Conservation (phyloP, 1,139 yeast species). For the Pneumocystis jirovecii region DNA sequence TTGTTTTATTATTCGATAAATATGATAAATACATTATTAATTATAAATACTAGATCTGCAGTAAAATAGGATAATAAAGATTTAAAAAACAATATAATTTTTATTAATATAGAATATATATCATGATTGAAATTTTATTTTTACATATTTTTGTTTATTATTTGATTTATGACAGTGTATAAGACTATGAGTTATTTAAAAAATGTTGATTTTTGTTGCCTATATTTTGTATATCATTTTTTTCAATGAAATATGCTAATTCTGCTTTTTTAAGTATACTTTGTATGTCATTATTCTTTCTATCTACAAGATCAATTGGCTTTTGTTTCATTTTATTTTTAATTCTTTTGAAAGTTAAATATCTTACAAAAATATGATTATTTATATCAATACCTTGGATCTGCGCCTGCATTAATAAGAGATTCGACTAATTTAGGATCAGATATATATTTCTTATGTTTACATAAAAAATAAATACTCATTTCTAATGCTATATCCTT, state of each 20-base stretch:
- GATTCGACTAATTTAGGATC: slow-evolving; percentile 34
- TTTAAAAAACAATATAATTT: not conserved
- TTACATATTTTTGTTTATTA: not conserved
- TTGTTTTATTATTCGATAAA: not conserved
- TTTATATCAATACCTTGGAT: slow-evolving; percentile 32
- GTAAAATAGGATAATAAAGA: too few species aligned
- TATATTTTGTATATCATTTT: not conserved
- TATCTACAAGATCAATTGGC: slow-evolving; percentile 52
- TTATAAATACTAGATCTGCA: too few species aligned
- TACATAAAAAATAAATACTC: slow-evolving; percentile 13
- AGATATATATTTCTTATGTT: not conserved
- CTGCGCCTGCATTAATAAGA: slow-evolving; percentile 83
- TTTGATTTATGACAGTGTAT: not conserved
- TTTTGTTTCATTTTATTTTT: slow-evolving; percentile 46
- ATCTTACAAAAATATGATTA: not conserved
- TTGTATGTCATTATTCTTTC: not conserved
- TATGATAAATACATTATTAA: too few species aligned
- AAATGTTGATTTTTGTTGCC: not conserved
- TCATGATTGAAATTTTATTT: not conserved
- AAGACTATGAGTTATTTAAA: not conserved
- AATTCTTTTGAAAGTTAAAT: slow-evolving; percentile 17
- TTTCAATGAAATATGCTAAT: not conserved
- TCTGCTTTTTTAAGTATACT: not conserved
- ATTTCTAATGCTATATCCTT: slow-evolving; percentile 72
- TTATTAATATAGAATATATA: not conserved